These are phyloP conservation scores for Micractinium sp. DNA, from an alignment of 139 green algal genomes.

Conservation along the genomic window DNA sequence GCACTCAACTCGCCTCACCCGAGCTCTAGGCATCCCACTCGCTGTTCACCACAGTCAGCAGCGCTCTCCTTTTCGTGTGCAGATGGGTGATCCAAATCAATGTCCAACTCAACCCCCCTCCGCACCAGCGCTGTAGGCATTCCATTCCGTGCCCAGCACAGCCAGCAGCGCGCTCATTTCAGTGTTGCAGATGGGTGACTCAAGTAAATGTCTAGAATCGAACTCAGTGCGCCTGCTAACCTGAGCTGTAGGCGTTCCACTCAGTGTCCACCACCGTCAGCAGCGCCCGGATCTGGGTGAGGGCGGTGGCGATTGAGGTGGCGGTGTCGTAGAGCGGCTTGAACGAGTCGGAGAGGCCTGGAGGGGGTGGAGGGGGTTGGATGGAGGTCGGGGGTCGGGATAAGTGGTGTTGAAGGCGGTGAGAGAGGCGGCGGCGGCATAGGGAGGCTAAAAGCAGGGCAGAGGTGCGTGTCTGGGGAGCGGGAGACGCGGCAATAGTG, in stretches of 20 bases:
- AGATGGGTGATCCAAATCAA: too few species aligned
- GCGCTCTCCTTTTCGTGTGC: background rate
- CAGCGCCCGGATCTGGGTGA: conserved; percentile 9
- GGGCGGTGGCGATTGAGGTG: background rate
- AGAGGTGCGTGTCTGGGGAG: too few species aligned
- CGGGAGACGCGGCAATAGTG: too few species aligned
- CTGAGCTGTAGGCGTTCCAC: conserved; percentile 10
- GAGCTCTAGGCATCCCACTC: too few species aligned
- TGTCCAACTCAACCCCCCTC: too few species aligned
- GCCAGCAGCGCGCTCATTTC: background rate
- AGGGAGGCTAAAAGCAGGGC: too few species aligned
- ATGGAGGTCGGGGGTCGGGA: too few species aligned
- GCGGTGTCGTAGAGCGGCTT: background rate
- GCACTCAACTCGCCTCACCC: too few species aligned
- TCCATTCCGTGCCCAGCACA: background rate
- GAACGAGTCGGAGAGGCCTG: background rate
- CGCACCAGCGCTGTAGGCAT: background rate
- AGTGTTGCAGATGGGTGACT: too few species aligned
- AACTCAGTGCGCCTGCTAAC: background rate
- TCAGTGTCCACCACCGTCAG: conserved; percentile 14
- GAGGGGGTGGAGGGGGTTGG: background rate
- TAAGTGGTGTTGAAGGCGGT: too few species aligned
- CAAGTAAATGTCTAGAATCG: background rate
- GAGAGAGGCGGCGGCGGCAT: too few species aligned
- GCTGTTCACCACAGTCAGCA: background rate